phyloP scores from a whole-genome alignment of 2,329 filamentous ascomycete genomes.

The Microdochium paspali region DNA sequence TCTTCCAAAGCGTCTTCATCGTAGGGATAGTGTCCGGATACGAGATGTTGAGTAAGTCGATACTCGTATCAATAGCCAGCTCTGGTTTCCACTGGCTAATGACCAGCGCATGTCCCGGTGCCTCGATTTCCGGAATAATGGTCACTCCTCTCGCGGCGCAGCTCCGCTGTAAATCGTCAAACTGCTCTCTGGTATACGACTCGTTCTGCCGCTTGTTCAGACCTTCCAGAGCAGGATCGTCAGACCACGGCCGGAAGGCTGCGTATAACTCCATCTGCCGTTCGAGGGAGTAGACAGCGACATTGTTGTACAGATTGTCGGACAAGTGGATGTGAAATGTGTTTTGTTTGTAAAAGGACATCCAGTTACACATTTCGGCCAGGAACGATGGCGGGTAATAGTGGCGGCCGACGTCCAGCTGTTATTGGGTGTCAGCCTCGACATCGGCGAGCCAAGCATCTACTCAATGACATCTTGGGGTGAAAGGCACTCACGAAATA shows the following conservation, averaged over 20 bases:
- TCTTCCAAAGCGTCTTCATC: conserved; percentile 41
- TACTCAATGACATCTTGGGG: too few species aligned
- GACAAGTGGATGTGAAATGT: conserved; percentile 48
- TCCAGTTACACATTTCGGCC: conserved; percentile 47
- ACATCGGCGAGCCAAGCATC: neutral
- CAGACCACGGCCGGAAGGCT: conserved; percentile 43
- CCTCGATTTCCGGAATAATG: conserved; percentile 50
- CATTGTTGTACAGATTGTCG: conserved; percentile 44
- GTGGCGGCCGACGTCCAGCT: conserved; percentile 43
- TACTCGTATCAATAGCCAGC: conserved; percentile 33
- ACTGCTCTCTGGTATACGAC: conserved; percentile 40
- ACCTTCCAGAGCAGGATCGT: conserved; percentile 33
- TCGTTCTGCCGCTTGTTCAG: conserved; percentile 43
- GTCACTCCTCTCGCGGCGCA: conserved; percentile 48
- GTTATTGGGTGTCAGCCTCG: conserved; percentile 6
- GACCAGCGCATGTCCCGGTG: conserved; percentile 45
- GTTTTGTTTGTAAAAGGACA: conserved; percentile 53
- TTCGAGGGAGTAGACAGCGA: conserved; percentile 35
- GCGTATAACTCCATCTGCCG: conserved; percentile 40
- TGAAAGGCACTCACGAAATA: conserved; percentile 21
- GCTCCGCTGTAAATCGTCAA: conserved; percentile 38
- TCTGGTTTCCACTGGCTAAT: conserved; percentile 52
- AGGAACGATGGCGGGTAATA: conserved; percentile 46
- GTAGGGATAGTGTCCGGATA: conserved; percentile 43
- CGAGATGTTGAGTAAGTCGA: conserved; percentile 44